A percentile compares a stretch with the other conserved stretches of the same genome.
Conservation (phyloP, 805 yeast genomes). For the Ogataea wickerhamii region DNA sequence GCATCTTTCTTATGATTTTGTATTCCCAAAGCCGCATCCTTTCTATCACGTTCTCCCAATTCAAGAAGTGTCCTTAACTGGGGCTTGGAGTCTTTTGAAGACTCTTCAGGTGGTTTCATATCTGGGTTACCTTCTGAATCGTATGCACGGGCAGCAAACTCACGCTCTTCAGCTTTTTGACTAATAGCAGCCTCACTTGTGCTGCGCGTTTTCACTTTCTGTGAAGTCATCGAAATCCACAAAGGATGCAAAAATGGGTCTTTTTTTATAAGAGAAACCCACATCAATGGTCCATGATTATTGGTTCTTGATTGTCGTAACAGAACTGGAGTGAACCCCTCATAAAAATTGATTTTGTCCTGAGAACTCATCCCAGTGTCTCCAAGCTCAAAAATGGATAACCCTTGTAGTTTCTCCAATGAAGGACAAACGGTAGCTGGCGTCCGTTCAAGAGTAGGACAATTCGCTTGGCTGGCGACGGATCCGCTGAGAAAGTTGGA, state of each 20-base stretch:
- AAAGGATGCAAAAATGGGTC: conserved; percentile 39
- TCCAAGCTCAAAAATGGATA: neutral
- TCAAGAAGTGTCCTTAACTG: neutral
- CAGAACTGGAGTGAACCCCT: conserved; percentile 41
- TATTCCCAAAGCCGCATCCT: conserved; percentile 12
- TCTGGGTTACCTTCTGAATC: conserved; percentile 40
- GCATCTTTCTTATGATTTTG: conserved; percentile 14
- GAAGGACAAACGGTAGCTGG: neutral
- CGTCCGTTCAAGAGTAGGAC: neutral
- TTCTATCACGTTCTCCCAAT: conserved; percentile 6
- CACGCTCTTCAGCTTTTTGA: conserved; percentile 11
- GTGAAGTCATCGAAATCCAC: conserved; percentile 27
- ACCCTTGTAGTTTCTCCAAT: neutral
- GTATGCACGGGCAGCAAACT: conserved; percentile 30
- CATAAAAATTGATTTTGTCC: conserved; percentile 40
- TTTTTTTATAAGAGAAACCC: conserved; percentile 44
- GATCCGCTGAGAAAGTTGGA: neutral
- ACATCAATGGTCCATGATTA: conserved; percentile 51
- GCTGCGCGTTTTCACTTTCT: neutral
- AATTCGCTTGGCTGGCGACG: neutral
- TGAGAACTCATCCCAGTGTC: conserved; percentile 24
- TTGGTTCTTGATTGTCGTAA: conserved; percentile 38
- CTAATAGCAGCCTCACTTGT: neutral
- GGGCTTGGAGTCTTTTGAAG: conserved; percentile 10
- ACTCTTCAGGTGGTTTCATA: conserved; percentile 29